Evolutionary conservation across 129 eudicot species (phyloP).

Genomic region (Ambrosia artemisiifolia): DNA sequence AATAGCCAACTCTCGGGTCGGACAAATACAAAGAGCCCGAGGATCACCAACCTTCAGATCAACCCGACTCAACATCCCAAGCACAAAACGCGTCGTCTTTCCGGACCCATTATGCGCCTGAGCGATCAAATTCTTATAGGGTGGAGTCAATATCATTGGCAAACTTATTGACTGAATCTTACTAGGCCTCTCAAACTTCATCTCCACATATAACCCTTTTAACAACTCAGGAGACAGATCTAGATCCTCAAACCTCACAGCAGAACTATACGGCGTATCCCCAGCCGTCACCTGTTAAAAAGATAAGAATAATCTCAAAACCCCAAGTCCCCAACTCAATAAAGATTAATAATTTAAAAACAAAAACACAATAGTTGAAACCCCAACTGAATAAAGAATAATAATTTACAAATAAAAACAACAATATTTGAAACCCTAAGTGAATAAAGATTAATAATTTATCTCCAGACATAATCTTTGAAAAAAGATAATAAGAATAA

Average conservation of each 20-base stretch:
- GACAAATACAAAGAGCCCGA: slow-evolving; percentile 84
- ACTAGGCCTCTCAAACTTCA: slow-evolving; percentile 88
- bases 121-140: slow-evolving; percentile 66
- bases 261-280: slow-evolving; percentile 76
- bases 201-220: slow-evolving; percentile 76
- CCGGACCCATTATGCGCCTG: slow-evolving; percentile 95
- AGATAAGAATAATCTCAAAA: no score
- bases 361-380: no score
- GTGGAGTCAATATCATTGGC: slow-evolving; percentile 92
- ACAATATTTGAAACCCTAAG: no score
- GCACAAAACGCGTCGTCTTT: slow-evolving; percentile 89
- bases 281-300: slow-evolving; percentile 44
- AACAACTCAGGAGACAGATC: slow-evolving; percentile 55
- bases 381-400: no score
- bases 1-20: slow-evolving; percentile 76
- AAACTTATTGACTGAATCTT: slow-evolving; percentile 78
- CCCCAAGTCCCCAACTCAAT: no score
- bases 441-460: no score
- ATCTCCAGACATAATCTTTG: no score
- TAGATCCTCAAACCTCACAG: slow-evolving; percentile 46
- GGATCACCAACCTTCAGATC: slow-evolving; percentile 62
- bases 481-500: no score
- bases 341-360: no score
- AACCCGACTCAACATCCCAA: slow-evolving; percentile 90
- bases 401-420: no score